Conservation (phyloP, 495 filamentous ascomycete species). For the Pseudoneurospora amorphoporcata region DNA sequence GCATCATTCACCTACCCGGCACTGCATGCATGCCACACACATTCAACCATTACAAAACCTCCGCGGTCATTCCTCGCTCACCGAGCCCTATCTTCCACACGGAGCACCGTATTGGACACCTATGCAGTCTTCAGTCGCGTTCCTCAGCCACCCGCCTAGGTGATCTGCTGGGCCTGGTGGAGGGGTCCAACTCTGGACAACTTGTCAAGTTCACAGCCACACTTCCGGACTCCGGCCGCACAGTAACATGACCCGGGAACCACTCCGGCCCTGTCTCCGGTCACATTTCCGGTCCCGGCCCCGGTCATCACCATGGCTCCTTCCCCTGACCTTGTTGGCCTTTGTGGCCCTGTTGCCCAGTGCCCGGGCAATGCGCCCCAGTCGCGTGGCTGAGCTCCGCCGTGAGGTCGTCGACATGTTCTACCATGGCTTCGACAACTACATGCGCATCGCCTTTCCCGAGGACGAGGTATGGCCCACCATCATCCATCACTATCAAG, state of each 20-base stretch:
- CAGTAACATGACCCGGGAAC: background rate
- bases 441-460: slow-evolving; percentile 87
- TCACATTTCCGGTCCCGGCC: background rate
- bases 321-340: slow-evolving; percentile 5
- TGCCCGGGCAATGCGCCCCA: slow-evolving; percentile 40
- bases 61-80: background rate
- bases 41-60: background rate
- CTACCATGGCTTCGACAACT: slow-evolving; percentile 94
- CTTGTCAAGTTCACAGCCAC: background rate
- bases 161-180: background rate
- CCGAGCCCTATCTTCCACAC: background rate
- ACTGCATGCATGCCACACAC: background rate
- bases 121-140: background rate
- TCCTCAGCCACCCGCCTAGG: background rate
- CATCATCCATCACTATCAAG: background rate
- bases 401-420: slow-evolving; percentile 86
- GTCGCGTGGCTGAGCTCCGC: slow-evolving; percentile 38
- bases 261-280: background rate
- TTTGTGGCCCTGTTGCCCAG: slow-evolving; percentile 20
- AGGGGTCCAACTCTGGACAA: background rate
- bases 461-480: slow-evolving; percentile 66
- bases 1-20: background rate
- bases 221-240: background rate
- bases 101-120: background rate
- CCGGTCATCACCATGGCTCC: background rate